Conservation (phyloP, 257 asterid genomes). For the Echium plantagineum region DNA sequence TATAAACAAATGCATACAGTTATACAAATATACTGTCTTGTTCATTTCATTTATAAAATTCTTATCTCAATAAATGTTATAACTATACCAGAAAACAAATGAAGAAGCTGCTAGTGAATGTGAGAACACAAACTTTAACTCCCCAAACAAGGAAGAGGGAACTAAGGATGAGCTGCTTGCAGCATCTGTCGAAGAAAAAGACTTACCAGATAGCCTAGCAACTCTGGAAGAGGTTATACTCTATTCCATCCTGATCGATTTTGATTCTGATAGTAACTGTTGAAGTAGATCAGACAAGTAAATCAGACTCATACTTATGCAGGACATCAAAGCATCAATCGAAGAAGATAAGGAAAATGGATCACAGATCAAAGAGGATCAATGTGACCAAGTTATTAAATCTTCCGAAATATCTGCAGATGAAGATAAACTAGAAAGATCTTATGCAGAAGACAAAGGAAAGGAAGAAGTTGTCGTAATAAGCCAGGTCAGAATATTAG, state of each 20-base stretch:
- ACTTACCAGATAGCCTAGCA: no score
- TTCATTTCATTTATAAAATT: background rate
- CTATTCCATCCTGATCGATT: background rate
- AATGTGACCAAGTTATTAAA: background rate
- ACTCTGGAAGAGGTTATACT: background rate
- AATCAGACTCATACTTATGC: background rate
- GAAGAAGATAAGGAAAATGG: background rate
- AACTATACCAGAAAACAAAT: background rate
- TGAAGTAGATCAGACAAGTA: background rate
- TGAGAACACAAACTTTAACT: slow-evolving; percentile 1
- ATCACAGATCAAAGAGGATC: background rate
- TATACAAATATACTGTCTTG: background rate
- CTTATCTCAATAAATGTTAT: background rate
- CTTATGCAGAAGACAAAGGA: slow-evolving; percentile 9
- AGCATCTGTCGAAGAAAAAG: slow-evolving; percentile 2
- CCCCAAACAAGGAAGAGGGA: slow-evolving; percentile 6
- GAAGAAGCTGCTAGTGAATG: slow-evolving; percentile 2
- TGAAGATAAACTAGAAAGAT: slow-evolving; percentile 10
- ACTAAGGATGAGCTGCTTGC: slow-evolving; percentile 2
- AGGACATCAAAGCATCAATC: background rate
- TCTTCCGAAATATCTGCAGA: slow-evolving; percentile 2
- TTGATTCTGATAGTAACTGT: background rate
- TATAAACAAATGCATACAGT: background rate
- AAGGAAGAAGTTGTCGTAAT: slow-evolving; percentile 13
- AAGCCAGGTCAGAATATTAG: background rate